Percentiles rank a stretch among this genome's conserved stretches.
phyloP scores from a whole-genome alignment of 805 yeast species.

The Hanseniaspora hatyaiensis region DNA sequence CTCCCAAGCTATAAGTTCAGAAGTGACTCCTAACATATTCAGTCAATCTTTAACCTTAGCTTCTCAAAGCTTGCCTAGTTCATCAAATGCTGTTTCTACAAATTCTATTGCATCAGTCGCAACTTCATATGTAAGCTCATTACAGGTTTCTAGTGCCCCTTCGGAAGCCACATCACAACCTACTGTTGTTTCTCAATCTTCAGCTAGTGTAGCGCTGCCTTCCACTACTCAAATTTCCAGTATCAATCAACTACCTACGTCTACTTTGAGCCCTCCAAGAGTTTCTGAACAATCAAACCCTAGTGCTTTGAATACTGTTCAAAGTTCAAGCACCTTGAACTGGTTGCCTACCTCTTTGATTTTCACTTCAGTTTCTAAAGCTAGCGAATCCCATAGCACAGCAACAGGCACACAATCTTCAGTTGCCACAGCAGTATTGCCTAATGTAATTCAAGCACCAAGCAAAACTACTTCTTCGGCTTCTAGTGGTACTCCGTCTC shows the following conservation, averaged over 20 bases:
- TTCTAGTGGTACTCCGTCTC: neutral
- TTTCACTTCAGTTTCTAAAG: slow-evolving; percentile 23
- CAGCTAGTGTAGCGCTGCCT: slow-evolving; percentile 18
- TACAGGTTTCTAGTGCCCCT: slow-evolving; percentile 2
- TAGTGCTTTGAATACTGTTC: slow-evolving; percentile 20
- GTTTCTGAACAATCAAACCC: slow-evolving; percentile 20
- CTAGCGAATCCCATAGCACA: neutral
- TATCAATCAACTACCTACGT: slow-evolving; percentile 15
- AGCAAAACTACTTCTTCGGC: neutral
- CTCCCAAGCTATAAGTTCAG: slow-evolving; percentile 20
- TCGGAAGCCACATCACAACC: neutral
- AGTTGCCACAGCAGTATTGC: slow-evolving; percentile 31
- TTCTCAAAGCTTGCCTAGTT: neutral
- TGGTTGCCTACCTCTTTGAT: slow-evolving; percentile 24
- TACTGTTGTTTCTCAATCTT: neutral
- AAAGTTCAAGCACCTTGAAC: slow-evolving; percentile 28
- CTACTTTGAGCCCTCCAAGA: slow-evolving; percentile 16
- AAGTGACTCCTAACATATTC: slow-evolving; percentile 2
- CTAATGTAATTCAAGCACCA: slow-evolving; percentile 32
- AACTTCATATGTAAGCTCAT: slow-evolving; percentile 15
- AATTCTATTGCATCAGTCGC: too few species aligned
- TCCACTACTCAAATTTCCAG: slow-evolving; percentile 13
- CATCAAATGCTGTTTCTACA: slow-evolving; percentile 17
- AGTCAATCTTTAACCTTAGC: slow-evolving; percentile 1
- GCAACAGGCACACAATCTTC: neutral